phyloP scores from a whole-genome alignment of 2,329 filamentous ascomycete genomes.

The Alternaria novae-zelandiae region DNA sequence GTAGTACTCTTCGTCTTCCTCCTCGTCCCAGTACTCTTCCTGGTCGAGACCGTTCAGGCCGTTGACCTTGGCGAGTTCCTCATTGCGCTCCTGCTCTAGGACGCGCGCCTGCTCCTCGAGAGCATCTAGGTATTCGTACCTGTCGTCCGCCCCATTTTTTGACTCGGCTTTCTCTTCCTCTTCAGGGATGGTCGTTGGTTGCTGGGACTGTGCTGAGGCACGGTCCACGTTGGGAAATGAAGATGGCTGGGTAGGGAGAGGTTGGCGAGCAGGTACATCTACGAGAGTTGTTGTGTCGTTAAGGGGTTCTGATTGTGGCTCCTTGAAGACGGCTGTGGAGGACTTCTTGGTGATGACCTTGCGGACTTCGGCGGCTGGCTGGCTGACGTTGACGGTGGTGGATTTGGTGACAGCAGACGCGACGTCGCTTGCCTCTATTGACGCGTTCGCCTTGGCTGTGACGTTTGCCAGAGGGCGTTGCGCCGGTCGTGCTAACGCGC shows the following conservation, averaged over 20 bases:
- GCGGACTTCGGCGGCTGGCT: constrained; percentile 49
- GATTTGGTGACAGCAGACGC: constrained; percentile 33
- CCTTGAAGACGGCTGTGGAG: constrained; percentile 61
- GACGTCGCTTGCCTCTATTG: constrained; percentile 20
- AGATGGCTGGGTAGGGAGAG: constrained; percentile 28
- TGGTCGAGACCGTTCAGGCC: constrained; percentile 51
- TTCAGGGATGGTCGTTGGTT: constrained; percentile 23
- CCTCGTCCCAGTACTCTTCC: constrained; percentile 76
- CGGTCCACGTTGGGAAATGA: constrained; percentile 32
- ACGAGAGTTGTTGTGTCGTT: constrained; percentile 17
- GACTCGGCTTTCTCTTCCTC: constrained; percentile 18
- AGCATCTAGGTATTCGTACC: constrained; percentile 46
- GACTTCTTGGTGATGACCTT: constrained; percentile 60
- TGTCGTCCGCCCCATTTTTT: constrained; percentile 34
- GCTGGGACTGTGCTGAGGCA: constrained; percentile 23
- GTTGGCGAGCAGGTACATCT: constrained; percentile 28
- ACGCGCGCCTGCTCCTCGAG: constrained; percentile 46
- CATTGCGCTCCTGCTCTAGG: constrained; percentile 46
- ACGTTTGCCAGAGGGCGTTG: constrained; percentile 60
- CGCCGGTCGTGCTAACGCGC: constrained; percentile 63
- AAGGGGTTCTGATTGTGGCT: constrained; percentile 41
- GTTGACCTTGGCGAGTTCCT: constrained; percentile 40
- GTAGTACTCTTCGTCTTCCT: constrained; percentile 77
- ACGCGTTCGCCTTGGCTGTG: constrained; percentile 26
- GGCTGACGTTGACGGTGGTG: constrained; percentile 30